Conservation (phyloP, 202 grass and related monocot genomes). For the Panicum virgatum region DNA sequence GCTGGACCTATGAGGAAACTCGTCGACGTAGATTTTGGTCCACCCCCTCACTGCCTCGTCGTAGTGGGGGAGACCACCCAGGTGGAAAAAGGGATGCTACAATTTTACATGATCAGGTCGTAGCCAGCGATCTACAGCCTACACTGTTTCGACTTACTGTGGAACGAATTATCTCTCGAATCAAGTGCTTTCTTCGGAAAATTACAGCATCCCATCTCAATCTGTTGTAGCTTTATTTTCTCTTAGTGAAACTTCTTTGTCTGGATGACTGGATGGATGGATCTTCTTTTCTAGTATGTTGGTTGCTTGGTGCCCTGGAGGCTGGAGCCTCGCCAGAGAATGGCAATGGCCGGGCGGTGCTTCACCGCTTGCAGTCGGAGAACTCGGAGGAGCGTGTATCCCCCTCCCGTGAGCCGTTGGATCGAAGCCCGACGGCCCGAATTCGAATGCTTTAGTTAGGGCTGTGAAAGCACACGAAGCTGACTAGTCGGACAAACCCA, state of each 20-base stretch:
- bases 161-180: not conserved
- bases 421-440: not conserved
- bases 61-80: slow-evolving; percentile 67
- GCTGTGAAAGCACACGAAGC: not conserved
- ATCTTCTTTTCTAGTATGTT: not conserved
- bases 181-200: not conserved
- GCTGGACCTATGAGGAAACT: slow-evolving; percentile 62
- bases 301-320: not conserved
- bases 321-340: not conserved
- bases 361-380: not conserved
- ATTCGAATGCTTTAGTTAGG: slow-evolving; percentile 17
- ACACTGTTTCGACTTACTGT: not conserved
- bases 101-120: slow-evolving; percentile 57
- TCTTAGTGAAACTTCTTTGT: not conserved
- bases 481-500: not conserved
- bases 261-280: not conserved
- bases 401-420: not conserved
- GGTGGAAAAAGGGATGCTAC: slow-evolving; percentile 73
- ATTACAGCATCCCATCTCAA: not conserved
- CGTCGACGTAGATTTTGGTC: slow-evolving; percentile 64
- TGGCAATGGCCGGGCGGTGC: not conserved
- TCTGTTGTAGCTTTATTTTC: not conserved
- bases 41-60: slow-evolving; percentile 75
- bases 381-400: not conserved
- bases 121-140: not conserved